phyloP scores from a whole-genome alignment of 176 grass and related monocot genomes.

The Carex kokanica region DNA sequence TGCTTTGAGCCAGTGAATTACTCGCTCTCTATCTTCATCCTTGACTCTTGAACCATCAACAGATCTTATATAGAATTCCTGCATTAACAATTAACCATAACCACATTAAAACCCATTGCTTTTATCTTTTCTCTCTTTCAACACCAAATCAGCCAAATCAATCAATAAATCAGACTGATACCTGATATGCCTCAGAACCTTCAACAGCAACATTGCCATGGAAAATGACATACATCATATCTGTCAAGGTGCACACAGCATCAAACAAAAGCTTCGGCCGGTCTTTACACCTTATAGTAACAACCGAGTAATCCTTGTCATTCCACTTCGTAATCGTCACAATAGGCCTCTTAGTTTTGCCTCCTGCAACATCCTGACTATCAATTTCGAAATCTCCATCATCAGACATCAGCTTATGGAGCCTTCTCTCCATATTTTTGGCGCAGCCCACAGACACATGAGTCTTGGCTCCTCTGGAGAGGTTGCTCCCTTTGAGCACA shows the following conservation, averaged over 20 bases:
- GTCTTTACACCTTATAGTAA: constrained; percentile 80
- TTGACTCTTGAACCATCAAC: constrained; percentile 60
- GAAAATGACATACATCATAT: constrained; percentile 72
- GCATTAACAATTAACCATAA: constrained; percentile 3
- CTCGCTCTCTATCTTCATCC: constrained; percentile 62
- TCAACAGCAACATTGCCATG: constrained; percentile 64
- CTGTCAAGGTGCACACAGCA: constrained; percentile 72
- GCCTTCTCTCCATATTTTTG: constrained; percentile 52
- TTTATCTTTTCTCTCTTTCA: constrained; percentile 20
- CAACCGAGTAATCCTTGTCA: constrained; percentile 77
- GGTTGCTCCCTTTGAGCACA: constrained; percentile 47
- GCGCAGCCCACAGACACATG: constrained; percentile 26
- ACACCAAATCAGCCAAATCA: background rate
- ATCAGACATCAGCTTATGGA: constrained; percentile 73
- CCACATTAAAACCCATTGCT: background rate
- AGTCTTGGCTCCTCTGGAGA: constrained; percentile 34
- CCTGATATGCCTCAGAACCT: constrained; percentile 70
- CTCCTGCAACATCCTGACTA: constrained; percentile 17
- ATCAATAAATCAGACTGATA: constrained; percentile 15
- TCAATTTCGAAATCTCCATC: constrained; percentile 45
- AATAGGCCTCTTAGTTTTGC: constrained; percentile 35
- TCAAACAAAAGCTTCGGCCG: constrained; percentile 81
- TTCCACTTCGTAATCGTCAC: constrained; percentile 76
- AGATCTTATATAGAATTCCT: constrained; percentile 88
- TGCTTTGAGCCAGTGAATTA: constrained; percentile 66